phyloP scores from a whole-genome alignment of 1,284 basidiomycete species.

The Pseudozyma sp. region DNA sequence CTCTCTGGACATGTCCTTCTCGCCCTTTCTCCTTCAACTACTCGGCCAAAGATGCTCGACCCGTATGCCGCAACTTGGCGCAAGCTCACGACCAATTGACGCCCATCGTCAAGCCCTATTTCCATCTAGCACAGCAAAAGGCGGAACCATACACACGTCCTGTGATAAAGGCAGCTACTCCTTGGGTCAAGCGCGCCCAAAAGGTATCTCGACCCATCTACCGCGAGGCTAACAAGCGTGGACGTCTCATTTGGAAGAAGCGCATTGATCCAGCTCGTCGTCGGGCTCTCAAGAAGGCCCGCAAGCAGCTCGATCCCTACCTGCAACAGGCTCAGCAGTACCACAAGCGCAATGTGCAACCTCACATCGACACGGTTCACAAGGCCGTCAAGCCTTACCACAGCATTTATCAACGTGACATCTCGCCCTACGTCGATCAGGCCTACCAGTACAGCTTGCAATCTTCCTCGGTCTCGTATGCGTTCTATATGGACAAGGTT shows the following conservation, averaged over 20 bases:
- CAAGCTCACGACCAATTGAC: slow-evolving; percentile 55
- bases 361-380: slow-evolving; percentile 57
- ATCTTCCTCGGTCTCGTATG: slow-evolving; percentile 43
- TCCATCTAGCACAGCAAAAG: slow-evolving; percentile 34
- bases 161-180: slow-evolving; percentile 43
- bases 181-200: slow-evolving; percentile 44
- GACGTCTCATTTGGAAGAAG: slow-evolving; percentile 53
- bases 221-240: slow-evolving; percentile 45
- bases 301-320: slow-evolving; percentile 58
- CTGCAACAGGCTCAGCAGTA: slow-evolving; percentile 47
- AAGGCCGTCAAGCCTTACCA: slow-evolving; percentile 61
- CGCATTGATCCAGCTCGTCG: slow-evolving; percentile 60
- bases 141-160: slow-evolving; percentile 63
- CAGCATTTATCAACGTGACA: slow-evolving; percentile 64
- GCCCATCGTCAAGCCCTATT: slow-evolving; percentile 54
- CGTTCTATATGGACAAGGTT: slow-evolving; percentile 59
- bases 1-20: slow-evolving; percentile 62
- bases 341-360: slow-evolving; percentile 62
- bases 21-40: slow-evolving; percentile 61
- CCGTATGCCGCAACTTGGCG: slow-evolving; percentile 61
- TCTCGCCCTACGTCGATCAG: slow-evolving; percentile 61
- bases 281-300: slow-evolving; percentile 50
- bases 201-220: slow-evolving; percentile 51
- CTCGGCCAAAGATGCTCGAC: slow-evolving; percentile 51
- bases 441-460: slow-evolving; percentile 51